Base-by-base conservation (phyloP, 108 stramenopile genomes). In the Skeletonema menzelii region DNA sequence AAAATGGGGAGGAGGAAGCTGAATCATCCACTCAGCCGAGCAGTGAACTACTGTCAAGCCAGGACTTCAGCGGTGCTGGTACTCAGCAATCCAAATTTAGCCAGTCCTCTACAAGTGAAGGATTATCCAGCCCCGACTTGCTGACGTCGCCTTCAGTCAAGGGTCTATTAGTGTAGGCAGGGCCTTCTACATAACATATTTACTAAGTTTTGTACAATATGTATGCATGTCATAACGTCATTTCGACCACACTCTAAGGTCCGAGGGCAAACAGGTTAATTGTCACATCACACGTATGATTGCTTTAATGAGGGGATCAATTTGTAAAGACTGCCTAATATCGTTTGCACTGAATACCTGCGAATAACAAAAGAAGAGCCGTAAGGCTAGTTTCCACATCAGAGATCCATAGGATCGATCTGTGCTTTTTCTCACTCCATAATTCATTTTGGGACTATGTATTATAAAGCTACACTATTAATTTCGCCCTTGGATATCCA, bases 341-440 rank as follows among this genome's bases (percentile, higher is more conserved):
- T n/a, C n/a, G n/a, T n/a, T n/a, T n/a, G n/a, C n/a, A n/a, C n/a
- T n/a, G n/a, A n/a, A n/a, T 30, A 15, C 38, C 38, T 40, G 38
- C 8, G 2, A 40, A 14, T 15, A 40, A 15, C 1, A 40, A 57
- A 59, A 59, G 26, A 61, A 64, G 28, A 14, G 58, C 11, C 44
- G 58, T 55, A 64, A 35, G 62, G 49, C 34, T n/a, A 19, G 79
- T 80, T 80, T 65, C 79, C 79, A 53, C 79, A 80, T 55, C 79
- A 56, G 79, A 65, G 64, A 68, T 80, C 79, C 79, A 32, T 69
- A 68, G 59, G 73, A 74, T 70, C 72, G 42, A 59, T 70, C 80
- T 56, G 80, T 80, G 80, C 49, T 80, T 80, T 80, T 80, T 80
- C 67, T 67, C 80, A 80, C 80, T 80, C 80, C 73, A 70, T 74